Percentiles rank a stretch among this genome's conserved stretches.
These are phyloP conservation scores for Lactarius sanguifluus DNA, from an alignment of 768 basidiomycete genomes.

Conservation along the genomic window DNA sequence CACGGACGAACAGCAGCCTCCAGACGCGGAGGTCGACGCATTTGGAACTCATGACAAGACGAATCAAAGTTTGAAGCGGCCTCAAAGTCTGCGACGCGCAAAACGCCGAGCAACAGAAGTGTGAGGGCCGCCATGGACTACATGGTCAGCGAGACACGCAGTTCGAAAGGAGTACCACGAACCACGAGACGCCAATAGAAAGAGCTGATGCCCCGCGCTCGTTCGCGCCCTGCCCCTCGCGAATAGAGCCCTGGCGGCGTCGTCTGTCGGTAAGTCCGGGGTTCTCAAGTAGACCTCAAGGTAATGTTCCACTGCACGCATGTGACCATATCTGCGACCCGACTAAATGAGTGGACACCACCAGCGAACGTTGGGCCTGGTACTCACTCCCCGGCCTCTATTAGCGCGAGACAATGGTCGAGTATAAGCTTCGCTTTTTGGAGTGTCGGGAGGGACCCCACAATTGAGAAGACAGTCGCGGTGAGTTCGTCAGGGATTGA, in stretches of 20 bases:
- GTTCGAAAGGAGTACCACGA: slow-evolving; percentile 24
- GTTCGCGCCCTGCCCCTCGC: slow-evolving; percentile 62
- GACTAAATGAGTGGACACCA: not conserved
- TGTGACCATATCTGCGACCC: slow-evolving; percentile 50
- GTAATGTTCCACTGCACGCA: slow-evolving; percentile 57
- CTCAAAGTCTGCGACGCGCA: slow-evolving; percentile 51
- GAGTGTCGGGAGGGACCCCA: slow-evolving; percentile 34
- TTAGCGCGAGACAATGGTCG: slow-evolving; percentile 37
- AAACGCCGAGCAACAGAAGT: not conserved
- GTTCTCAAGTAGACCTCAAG: slow-evolving; percentile 65
- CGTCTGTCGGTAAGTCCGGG: slow-evolving; percentile 51
- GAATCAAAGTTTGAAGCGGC: slow-evolving; percentile 60
- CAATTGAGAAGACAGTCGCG: slow-evolving; percentile 36
- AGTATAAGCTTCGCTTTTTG: slow-evolving; percentile 40
- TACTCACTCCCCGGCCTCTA: slow-evolving; percentile 40
- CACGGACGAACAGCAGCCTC: slow-evolving; percentile 46
- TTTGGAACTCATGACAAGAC: slow-evolving; percentile 52
- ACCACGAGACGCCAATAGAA: slow-evolving; percentile 63
- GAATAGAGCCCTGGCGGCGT: slow-evolving; percentile 54
- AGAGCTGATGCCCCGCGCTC: slow-evolving; percentile 51
- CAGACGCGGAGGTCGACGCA: slow-evolving; percentile 47
- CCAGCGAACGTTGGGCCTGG: not conserved
- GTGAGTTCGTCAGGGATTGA: slow-evolving; percentile 38
- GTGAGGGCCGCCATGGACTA: not conserved
- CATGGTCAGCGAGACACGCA: not conserved